Evolutionary conservation across 2,329 filamentous ascomycete genomes (phyloP).

Genomic region (Fusarium piperis): DNA sequence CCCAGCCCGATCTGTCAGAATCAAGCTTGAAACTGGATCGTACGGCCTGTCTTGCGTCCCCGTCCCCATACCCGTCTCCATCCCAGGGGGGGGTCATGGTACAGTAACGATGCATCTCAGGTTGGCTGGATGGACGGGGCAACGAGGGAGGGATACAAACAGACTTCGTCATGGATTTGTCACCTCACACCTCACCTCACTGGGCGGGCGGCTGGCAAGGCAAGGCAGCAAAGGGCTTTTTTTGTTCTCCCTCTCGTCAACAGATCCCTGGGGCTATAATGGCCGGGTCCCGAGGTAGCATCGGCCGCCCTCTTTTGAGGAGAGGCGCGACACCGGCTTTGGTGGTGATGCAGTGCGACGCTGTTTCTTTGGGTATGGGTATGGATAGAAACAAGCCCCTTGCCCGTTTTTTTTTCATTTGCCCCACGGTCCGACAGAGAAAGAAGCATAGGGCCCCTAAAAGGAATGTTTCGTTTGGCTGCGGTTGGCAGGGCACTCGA

Average conservation of each 20-base stretch:
- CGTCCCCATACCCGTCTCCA: background rate
- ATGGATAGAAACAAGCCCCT: background rate
- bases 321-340: constrained; percentile 2
- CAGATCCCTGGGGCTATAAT: constrained; percentile 32
- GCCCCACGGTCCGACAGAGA: constrained; percentile 32
- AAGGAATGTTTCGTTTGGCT: constrained; percentile 39
- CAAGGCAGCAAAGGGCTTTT: constrained; percentile 12
- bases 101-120: constrained; percentile 16
- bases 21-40: constrained; percentile 30
- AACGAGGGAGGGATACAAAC: background rate
- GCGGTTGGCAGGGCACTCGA: constrained; percentile 30
- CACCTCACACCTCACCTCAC: constrained; percentile 10
- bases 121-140: constrained; percentile 18
- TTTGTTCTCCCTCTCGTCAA: background rate
- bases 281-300: constrained; percentile 33
- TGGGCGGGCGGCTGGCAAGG: background rate
- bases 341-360: constrained; percentile 39
- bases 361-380: constrained; percentile 26
- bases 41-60: constrained; percentile 31
- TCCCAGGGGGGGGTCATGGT: background rate
- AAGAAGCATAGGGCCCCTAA: constrained; percentile 18
- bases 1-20: constrained; percentile 32
- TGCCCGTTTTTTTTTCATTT: constrained; percentile 13
- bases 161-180: constrained; percentile 42
- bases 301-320: constrained; percentile 26